Evolutionary conservation across 1,284 basidiomycete species (phyloP).

Genomic region (Mycena sp.): DNA sequence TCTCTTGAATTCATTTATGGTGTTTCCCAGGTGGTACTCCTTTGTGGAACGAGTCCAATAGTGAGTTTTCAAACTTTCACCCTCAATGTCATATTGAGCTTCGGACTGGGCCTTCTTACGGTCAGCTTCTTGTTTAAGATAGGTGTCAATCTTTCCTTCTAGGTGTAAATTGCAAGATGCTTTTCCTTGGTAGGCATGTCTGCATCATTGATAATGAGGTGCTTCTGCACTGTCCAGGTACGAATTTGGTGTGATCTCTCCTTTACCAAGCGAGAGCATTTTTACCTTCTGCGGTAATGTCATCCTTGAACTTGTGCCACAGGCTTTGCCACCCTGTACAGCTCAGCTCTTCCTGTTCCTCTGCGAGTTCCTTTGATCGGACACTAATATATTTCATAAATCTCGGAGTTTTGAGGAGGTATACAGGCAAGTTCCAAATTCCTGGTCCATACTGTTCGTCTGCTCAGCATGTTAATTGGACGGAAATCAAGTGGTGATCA

Average conservation of each 20-base stretch:
- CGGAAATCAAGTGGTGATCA: too few relatives aligned
- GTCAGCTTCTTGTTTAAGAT: too few relatives aligned
- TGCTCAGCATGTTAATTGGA: too few relatives aligned
- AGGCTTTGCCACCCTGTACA: too few relatives aligned
- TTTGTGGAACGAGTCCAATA: slow-evolving; percentile 8
- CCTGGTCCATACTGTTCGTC: neutral
- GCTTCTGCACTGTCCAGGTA: slow-evolving; percentile 4
- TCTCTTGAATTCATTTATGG: slow-evolving; percentile 1
- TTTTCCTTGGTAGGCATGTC: too few relatives aligned
- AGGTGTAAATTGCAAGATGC: too few relatives aligned
- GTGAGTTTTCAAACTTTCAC: neutral
- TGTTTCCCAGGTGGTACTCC: slow-evolving; percentile 21
- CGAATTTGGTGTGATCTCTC: neutral
- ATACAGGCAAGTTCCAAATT: neutral
- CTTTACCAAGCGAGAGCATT: too few relatives aligned
- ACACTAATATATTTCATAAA: too few relatives aligned
- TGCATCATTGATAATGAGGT: neutral
- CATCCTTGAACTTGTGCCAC: too few relatives aligned
- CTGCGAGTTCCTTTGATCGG: neutral
- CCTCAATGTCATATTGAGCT: neutral
- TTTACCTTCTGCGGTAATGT: too few relatives aligned
- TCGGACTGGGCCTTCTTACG: too few relatives aligned
- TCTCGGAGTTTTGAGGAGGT: slow-evolving; percentile 1
- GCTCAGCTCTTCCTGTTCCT: neutral
- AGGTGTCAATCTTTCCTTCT: too few relatives aligned